phyloP scores from a whole-genome alignment of 148 eudicot species.

The Rhododendron kiyosumense region DNA sequence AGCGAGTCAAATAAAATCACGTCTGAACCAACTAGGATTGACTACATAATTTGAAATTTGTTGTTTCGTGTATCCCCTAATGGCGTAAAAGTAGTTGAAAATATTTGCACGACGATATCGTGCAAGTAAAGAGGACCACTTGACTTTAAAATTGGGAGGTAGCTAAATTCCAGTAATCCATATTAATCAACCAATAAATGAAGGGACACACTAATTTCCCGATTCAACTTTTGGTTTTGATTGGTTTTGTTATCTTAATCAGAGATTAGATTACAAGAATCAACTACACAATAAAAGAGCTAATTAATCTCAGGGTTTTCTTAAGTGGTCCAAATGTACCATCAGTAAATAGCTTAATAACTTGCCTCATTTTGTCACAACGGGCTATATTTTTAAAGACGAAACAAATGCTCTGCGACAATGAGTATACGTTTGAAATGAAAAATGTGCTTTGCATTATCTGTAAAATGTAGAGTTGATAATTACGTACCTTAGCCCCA shows the following conservation, averaged over 20 bases:
- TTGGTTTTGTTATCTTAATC: neutral
- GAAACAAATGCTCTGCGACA: neutral
- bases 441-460: neutral
- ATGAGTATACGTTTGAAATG: neutral
- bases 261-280: neutral
- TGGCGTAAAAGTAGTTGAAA: no score
- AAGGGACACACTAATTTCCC: neutral
- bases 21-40: no score
- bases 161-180: neutral
- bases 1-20: neutral
- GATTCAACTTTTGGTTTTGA: neutral
- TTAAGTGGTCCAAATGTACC: neutral
- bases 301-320: neutral
- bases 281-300: neutral
- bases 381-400: no score
- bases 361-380: neutral
- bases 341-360: neutral
- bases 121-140: neutral
- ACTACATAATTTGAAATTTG: no score
- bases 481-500: neutral
- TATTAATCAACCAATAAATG: neutral
- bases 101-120: no score
- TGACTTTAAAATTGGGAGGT: neutral
- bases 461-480: neutral
- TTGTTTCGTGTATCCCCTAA: no score